Evolutionary conservation across 148 eudicot genomes (phyloP), one percentile per base, ranked within the genome.

Genomic region (Linanthus parryae): DNA sequence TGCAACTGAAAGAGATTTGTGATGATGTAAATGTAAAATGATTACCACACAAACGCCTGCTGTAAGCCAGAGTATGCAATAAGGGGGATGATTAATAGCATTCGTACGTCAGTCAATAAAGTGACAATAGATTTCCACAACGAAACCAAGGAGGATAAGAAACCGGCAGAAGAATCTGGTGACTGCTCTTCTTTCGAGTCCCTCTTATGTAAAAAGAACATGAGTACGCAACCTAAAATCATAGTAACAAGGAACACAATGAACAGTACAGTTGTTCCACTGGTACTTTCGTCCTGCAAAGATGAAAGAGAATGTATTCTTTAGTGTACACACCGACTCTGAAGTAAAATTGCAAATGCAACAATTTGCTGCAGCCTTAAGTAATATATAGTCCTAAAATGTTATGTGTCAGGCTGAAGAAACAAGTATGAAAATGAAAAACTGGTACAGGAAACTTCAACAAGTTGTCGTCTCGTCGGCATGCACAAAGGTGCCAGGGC

Each of bases 21-120:
- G 21, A 18, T 4, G 41, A 1, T 25, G 44, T 33, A 46, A 49
- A 12, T 20, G 37, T 7, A 49, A 36, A 48, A 22, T 36, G 20
- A 40, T 84, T 76, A 92, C 98, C 94, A 87, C 14, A 92, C 96
- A 84, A 87, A 92, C 69, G 94, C 96, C 69, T 92, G 98, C 63
- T 92, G 98, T 57, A 92, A 68, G 69, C 98, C 98, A 23, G 98
- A 92, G 71, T 87, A 92, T 34, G 90, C 96, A 66, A 92, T 79
- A 42, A 92, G 85, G 22, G 98, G 98, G 54, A 92, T 76, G 54
- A 82, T 71, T 61, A 92, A 70, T 30, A 92, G 81, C 71, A 87
- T 72, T 29, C 98, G 77, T 56, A 44, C 45, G 74, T 92, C 88
- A 9, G 52, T 59, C 51, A 88, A 73, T 30, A 88, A 90, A 35